A percentile compares a stretch with the other conserved stretches of the same genome.
Conservation (phyloP, 1,284 basidiomycete species). For the Fistulina hepatica region DNA sequence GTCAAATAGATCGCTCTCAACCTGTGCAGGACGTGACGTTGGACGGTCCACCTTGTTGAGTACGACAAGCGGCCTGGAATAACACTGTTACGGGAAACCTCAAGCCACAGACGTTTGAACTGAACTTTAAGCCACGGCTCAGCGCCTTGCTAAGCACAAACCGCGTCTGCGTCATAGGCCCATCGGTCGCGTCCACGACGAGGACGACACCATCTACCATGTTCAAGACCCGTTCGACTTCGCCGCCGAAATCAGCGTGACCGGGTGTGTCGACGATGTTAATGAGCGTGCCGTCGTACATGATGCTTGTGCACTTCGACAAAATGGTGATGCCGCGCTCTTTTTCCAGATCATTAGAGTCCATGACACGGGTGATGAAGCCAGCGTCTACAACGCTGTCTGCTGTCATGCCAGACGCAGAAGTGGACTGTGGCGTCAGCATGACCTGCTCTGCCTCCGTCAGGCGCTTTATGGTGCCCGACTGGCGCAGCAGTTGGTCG, state of each 20-base stretch:
- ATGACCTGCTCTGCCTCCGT: constrained; percentile 25
- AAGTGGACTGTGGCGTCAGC: constrained; percentile 21
- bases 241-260: constrained; percentile 39
- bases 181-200: constrained; percentile 37
- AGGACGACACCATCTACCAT: constrained; percentile 40
- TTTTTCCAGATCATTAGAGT: constrained; percentile 37
- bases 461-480: constrained; percentile 32
- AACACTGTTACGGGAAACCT: neutral
- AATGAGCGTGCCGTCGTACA: constrained; percentile 26
- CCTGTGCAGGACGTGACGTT: constrained; percentile 30
- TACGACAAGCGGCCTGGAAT: constrained; percentile 30
- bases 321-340: constrained; percentile 42
- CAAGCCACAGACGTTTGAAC: constrained; percentile 10
- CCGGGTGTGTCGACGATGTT: constrained; percentile 41
- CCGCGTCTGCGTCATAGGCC: constrained; percentile 39
- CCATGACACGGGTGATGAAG: constrained; percentile 35
- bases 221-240: constrained; percentile 37
- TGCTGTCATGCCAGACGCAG: constrained; percentile 21
- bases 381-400: constrained; percentile 28
- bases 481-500: constrained; percentile 37
- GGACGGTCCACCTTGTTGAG: constrained; percentile 36
- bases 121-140: constrained; percentile 29
- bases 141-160: constrained; percentile 36
- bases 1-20: constrained; percentile 37
- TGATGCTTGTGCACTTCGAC: constrained; percentile 36